Percentiles rank a stretch among this genome's conserved stretches.
These are phyloP conservation scores for Geosmithia flava DNA, from an alignment of 2,329 filamentous ascomycete species.

Conservation along the genomic window DNA sequence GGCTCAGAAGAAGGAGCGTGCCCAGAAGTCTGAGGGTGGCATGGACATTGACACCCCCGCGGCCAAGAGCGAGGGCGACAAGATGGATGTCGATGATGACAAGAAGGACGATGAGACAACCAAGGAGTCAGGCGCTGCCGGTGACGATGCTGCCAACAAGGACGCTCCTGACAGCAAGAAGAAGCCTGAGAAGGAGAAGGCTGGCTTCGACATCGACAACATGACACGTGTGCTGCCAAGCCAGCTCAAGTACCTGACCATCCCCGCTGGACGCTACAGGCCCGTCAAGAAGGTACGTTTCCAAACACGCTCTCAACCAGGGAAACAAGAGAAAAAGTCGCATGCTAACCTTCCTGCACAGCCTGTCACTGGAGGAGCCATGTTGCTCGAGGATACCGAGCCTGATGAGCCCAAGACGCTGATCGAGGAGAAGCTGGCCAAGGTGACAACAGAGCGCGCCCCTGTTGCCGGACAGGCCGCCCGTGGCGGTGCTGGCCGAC, in stretches of 20 bases:
- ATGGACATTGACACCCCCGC: conserved; percentile 83
- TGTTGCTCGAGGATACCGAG: conserved; percentile 77
- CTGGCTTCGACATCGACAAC: conserved; percentile 92
- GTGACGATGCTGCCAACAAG: conserved; percentile 50
- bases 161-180: conserved; percentile 56
- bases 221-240: conserved; percentile 88
- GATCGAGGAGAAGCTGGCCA: conserved; percentile 88
- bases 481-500: conserved; percentile 15
- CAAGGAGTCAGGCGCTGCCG: conserved; percentile 43
- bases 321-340: not conserved
- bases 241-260: conserved; percentile 92
- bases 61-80: conserved; percentile 52
- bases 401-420: conserved; percentile 68
- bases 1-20: conserved; percentile 86
- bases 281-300: conserved; percentile 65
- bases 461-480: conserved; percentile 34
- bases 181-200: conserved; percentile 90
- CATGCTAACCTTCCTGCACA: conserved; percentile 23
- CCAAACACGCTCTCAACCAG: not conserved
- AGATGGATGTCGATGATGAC: conserved; percentile 77
- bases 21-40: conserved; percentile 68
- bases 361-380: conserved; percentile 77
- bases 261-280: conserved; percentile 81
- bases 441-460: conserved; percentile 51
- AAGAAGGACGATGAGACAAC: conserved; percentile 17